These are phyloP conservation scores for Entamoeba histolytica DNA, from an alignment of 208 protist genomes.

Conservation along the genomic window DNA sequence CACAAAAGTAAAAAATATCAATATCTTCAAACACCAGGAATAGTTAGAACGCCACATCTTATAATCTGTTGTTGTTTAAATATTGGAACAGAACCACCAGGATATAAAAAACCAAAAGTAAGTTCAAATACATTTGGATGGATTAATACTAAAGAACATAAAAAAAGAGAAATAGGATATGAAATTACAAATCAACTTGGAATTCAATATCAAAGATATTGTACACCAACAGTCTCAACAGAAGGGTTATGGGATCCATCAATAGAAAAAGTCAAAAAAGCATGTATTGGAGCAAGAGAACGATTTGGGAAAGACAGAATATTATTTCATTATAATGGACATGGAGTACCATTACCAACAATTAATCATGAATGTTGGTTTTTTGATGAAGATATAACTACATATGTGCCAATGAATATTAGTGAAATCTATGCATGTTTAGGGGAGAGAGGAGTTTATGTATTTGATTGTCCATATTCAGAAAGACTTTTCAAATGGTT, in stretches of 20 bases:
- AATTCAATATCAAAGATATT: background rate
- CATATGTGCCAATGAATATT: background rate
- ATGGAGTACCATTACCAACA: slow-evolving; percentile 86
- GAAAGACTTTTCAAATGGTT: background rate
- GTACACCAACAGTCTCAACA: background rate
- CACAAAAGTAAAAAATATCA: background rate
- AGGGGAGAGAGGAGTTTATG: background rate
- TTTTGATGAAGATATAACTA: slow-evolving; percentile 60
- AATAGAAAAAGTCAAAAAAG: background rate
- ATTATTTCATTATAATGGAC: slow-evolving; percentile 94
- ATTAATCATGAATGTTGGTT: slow-evolving; percentile 86
- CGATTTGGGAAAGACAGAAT: slow-evolving; percentile 36
- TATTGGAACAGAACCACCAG: background rate
- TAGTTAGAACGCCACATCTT: background rate
- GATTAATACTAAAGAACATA: background rate
- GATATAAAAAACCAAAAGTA: background rate
- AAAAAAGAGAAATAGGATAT: background rate
- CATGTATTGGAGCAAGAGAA: background rate
- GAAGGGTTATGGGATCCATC: background rate
- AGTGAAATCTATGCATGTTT: background rate
- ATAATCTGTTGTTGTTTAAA: background rate
- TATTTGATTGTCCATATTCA: background rate
- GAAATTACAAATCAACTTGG: background rate
- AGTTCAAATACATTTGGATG: background rate
- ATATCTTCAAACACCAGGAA: background rate